A percentile compares a stretch with the other conserved stretches of the same genome.
phyloP scores from a whole-genome alignment of 768 basidiomycete genomes.

The Phylloporus sp. region DNA sequence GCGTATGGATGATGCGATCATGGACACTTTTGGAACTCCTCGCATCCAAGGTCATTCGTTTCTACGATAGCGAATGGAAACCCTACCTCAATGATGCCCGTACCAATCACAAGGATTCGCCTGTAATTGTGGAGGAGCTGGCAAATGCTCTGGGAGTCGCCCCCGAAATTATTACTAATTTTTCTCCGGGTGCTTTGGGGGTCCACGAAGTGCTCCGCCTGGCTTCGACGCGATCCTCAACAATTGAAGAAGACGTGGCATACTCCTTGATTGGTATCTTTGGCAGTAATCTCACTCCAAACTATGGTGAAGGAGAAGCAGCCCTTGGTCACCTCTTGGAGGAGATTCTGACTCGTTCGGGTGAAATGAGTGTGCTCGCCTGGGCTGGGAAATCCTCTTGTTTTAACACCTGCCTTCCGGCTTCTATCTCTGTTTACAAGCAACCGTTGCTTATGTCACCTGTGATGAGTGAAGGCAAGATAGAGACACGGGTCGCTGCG shows the following conservation, averaged over 20 bases:
- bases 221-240: conserved; percentile 7
- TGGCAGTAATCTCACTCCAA: conserved; percentile 2
- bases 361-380: conserved; percentile 2
- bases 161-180: conserved; percentile 6
- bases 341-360: conserved; percentile 3
- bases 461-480: not conserved
- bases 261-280: conserved; percentile 10
- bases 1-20: conserved; percentile 10
- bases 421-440: conserved; percentile 3
- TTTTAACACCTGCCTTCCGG: conserved; percentile 8
- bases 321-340: conserved; percentile 10
- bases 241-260: conserved; percentile 5
- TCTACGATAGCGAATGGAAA: conserved; percentile 10
- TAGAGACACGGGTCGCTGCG: not conserved
- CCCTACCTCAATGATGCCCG: conserved; percentile 5
- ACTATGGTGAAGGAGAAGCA: conserved; percentile 9
- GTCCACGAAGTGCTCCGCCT: conserved; percentile 4
- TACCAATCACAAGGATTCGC: conserved; percentile 10
- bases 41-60: conserved; percentile 10
- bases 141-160: conserved; percentile 3
- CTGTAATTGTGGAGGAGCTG: conserved; percentile 4
- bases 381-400: conserved; percentile 4
- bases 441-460: not conserved
- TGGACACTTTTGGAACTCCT: conserved; percentile 12
- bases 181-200: conserved; percentile 1